Evolutionary conservation across 441 rosid genomes (phyloP), one percentile per base, ranked within the genome.

Genomic region (Cnidoscolus chayamansa): DNA sequence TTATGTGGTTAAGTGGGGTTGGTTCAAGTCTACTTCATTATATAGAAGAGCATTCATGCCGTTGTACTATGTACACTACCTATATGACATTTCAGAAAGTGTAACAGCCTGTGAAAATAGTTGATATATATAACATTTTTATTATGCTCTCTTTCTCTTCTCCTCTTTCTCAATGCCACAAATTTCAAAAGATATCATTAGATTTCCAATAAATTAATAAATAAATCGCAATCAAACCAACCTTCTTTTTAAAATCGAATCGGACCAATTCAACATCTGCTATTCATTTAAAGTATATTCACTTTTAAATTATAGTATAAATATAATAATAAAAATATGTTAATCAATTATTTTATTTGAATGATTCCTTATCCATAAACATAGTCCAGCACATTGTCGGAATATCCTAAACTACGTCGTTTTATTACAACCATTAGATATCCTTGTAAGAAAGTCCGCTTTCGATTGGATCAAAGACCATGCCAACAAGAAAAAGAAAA

Each of bases 11-110:
- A 55, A 73, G 66, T 54, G 73, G 79, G 78, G 50, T 80, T 70
- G 63, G 72, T 58, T 65, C 12, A 62, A 53, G 67, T 76, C 75
- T 71, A 71, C 70, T 72, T 70, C 76, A 43, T 72, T 76, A 80
- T 67, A 78, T 75, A 67, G 3, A 70, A 55, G 25, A 25, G 74
- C 73, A 74, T 68, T 58, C 70, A 70, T 75, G 81, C 70, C 68
- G 77, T 76, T 83, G 79, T 85, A 40, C 45, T 5, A 76, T 81
- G 84, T 83, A 78, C 79, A 86, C 74, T 79, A 74, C 72, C 70
- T 70, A 74, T 67, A 72, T 67, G 71, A 75, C 72, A 73, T 72
- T 66, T 74, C 75, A 83, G 81, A 78, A 81, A 32, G 3, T 71
- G 35, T 61, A 57, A 72, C 71, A 77, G 78, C 68, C 71, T 83